Conservation (phyloP, 1,284 basidiomycete genomes). For the Melampsora larici-populina region DNA sequence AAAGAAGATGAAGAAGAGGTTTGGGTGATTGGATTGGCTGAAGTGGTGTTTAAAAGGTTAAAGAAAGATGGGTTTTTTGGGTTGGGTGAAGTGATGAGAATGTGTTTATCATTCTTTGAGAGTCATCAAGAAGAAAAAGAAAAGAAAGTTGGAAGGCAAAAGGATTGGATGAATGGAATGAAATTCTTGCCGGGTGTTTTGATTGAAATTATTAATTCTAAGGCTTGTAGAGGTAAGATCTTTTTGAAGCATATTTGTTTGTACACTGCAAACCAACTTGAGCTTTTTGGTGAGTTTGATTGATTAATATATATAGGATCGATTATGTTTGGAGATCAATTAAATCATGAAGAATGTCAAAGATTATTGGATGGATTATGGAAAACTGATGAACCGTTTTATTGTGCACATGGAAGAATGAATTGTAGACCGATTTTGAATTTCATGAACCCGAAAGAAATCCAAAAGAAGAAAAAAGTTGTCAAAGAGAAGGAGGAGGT, state of each 20-base stretch:
- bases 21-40: neutral
- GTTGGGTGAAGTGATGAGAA: constrained; percentile 1
- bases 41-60: constrained; percentile 7
- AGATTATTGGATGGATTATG: constrained; percentile 67
- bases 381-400: constrained; percentile 75
- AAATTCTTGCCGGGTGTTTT: constrained; percentile 74
- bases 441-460: too few relatives aligned
- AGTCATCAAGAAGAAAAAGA: neutral
- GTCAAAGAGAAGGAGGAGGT: too few relatives aligned
- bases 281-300: neutral
- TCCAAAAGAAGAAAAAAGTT: too few relatives aligned
- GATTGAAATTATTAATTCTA: constrained; percentile 79
- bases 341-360: constrained; percentile 67
- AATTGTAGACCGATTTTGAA: constrained; percentile 53
- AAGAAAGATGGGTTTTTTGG: neutral
- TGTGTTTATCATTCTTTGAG: constrained; percentile 29
- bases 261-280: constrained; percentile 7
- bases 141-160: neutral
- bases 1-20: neutral
- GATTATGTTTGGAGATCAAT: constrained; percentile 90
- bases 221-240: constrained; percentile 76
- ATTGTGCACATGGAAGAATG: constrained; percentile 80
- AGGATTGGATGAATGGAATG: constrained; percentile 66
- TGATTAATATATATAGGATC: constrained; percentile 62
- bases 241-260: neutral